These are phyloP conservation scores for Rutidosis leptorrhynchoides DNA, from an alignment of 129 eudicot species.

Conservation along the genomic window DNA sequence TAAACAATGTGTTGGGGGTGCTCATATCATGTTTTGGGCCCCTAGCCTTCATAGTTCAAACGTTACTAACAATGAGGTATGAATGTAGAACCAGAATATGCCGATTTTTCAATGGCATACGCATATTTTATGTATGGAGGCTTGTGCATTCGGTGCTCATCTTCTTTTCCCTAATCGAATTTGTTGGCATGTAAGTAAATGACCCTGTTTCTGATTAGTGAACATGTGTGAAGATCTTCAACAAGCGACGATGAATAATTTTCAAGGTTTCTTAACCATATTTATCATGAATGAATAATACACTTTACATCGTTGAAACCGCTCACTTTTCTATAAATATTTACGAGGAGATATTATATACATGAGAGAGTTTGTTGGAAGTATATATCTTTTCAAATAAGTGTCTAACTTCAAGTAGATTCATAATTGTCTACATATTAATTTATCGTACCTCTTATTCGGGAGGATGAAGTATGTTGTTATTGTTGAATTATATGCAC, in stretches of 20 bases:
- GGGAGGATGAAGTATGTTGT: no score
- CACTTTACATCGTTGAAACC: neutral
- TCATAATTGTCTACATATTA: no score
- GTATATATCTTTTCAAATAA: no score
- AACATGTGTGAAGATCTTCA: neutral
- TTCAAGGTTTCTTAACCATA: neutral
- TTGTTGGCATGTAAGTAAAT: neutral
- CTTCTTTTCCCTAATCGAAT: neutral
- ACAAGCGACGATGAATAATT: neutral
- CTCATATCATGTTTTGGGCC: neutral
- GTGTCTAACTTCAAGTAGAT: no score
- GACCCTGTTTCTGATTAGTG: neutral
- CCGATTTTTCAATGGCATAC: neutral
- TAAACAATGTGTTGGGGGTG: neutral
- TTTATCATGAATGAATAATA: neutral
- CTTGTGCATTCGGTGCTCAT: constrained; percentile 1
- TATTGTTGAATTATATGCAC: no score
- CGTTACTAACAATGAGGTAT: neutral
- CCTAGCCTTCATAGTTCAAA: neutral
- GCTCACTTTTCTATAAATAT: neutral
- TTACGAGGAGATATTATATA: no score
- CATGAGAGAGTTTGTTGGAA: no score
- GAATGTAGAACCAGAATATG: constrained; percentile 9
- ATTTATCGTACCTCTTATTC: no score
- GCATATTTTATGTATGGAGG: constrained; percentile 1